Conservation (phyloP, 2,329 filamentous ascomycete genomes). For the Westerdykella aurantiaca region DNA sequence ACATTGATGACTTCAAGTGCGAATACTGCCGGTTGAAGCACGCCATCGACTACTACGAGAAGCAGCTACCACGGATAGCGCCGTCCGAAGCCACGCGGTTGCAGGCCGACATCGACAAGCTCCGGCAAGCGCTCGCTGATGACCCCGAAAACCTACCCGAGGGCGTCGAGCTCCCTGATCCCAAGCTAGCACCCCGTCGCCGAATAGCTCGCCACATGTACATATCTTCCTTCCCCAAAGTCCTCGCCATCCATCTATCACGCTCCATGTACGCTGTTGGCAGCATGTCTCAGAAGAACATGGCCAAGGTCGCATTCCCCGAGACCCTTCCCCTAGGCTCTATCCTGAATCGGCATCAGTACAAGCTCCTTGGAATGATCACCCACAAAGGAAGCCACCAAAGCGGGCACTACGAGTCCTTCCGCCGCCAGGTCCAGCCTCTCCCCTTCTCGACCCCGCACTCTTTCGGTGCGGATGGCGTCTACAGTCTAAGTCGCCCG, state of each 20-base stretch:
- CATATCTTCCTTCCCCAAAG: constrained; percentile 79
- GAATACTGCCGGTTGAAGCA: constrained; percentile 86
- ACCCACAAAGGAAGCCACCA: constrained; percentile 95
- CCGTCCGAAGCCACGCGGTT: constrained; percentile 42
- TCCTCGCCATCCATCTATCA: constrained; percentile 87
- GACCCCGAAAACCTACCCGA: constrained; percentile 75
- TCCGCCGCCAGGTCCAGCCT: constrained; percentile 75
- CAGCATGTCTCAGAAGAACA: constrained; percentile 80
- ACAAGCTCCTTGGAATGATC: constrained; percentile 79
- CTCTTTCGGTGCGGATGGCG: constrained; percentile 67
- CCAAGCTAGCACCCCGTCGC: constrained; percentile 68
- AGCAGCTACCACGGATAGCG: constrained; percentile 48
- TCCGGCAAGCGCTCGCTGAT: constrained; percentile 65
- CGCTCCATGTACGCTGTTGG: constrained; percentile 82
- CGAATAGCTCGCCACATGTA: constrained; percentile 83
- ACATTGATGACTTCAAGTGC: constrained; percentile 95
- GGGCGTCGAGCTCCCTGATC: constrained; percentile 68
- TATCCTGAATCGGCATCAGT: constrained; percentile 69
- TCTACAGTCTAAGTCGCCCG: constrained; percentile 56
- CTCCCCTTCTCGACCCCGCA: constrained; percentile 78
- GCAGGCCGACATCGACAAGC: constrained; percentile 55
- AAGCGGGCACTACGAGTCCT: constrained; percentile 95
- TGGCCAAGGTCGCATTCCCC: constrained; percentile 87
- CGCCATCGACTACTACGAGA: constrained; percentile 59
- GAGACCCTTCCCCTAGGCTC: constrained; percentile 79